Evolutionary conservation across 2,329 filamentous ascomycete species (phyloP), one percentile per base, ranked within the genome.

Genomic region (Pestalotiopsis sp.): DNA sequence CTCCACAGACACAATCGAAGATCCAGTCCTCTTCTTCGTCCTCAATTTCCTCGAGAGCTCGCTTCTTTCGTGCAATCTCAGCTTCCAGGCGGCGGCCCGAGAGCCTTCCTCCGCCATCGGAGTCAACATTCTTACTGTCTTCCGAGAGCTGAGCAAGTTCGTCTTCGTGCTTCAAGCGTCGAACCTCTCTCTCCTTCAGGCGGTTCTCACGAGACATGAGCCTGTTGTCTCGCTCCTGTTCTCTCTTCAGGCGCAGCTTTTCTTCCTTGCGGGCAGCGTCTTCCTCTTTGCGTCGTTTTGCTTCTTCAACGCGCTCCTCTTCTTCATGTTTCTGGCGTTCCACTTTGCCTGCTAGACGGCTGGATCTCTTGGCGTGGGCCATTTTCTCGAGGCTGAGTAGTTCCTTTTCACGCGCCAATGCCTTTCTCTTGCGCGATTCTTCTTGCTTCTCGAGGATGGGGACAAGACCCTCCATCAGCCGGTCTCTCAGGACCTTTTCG

Each of bases 301-400:
- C 88, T 73, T 93, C 90, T 60, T 91, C 92, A 76, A 95, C 92
- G 11, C 86, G 89, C 20, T 86, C 86, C 73, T 92, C 88, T 69
- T 93, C 90, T 61, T 95, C 90, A 70, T 92, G 85, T 73, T 89
- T 91, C 75, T 94, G 92, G 71, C 90, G 91, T 77, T 98, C 94
- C 41, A 90, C 84, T 77, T 94, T 97, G 72, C 88, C 88, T 20
- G 95, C 95, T 72, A 99, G 89, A 71, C 96, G 90, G 75, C 93
- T 97, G 0, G 96, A 99, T 71, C 96, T 87, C 82, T 99, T 99
- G 3, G 96, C 95, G 68, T 92, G 93, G n/a, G 94, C 94, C 81
- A 98, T 87, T 78, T 96, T 95, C 74, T 95, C 91, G 72, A 97
- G 80, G 73, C 90, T 94, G 65, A 94, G 84, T 25, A 97, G 81